Base-by-base conservation (phyloP, 768 basidiomycete species). In the Glaciozyma antarctica region DNA sequence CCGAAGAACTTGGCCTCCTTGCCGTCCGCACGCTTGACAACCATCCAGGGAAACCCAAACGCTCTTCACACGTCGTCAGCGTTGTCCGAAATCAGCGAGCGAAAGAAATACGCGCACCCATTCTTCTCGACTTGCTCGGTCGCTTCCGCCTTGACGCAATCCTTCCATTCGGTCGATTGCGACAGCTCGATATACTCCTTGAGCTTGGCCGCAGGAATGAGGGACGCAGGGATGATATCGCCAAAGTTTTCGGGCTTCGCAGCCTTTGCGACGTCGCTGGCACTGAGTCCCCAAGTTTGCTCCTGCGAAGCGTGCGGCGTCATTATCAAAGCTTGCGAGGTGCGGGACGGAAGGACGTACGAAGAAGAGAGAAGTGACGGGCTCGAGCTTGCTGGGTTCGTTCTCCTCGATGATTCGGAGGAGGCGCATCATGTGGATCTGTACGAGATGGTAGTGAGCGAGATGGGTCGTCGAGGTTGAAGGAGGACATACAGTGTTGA, bases 1-100 rank as follows among this genome's bases (percentile, higher is more conserved):
- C 69, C 69, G 19, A 66, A 71, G 62, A 71, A 71, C 28, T 30
- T 22, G 9, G 48, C 48, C 52, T 60, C 60, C 30, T 54, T 34
- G n/a, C 69, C 69, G 26, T 53, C 45, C 7, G 60, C 58, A 19
- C 63, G 63, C 51, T 65, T 47, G 34, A 62, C 56, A 16, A 67
- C 30, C 7, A 71, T 70, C 69, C 69, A 70, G 4, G 65, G 53
- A 2, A 30, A 48, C 5, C 24, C 22, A 47, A 47, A 15, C 6
- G 19, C 5, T 4, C 32, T 32, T 32, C 9, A 9, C 32, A 32
- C 32, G 5, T 32, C 9, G 32, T 32, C 32, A 32, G 32, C 9
- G 5, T 32, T 32, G 32, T 9, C 9, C 32, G 9, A 4, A 9
- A 32, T 32, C 32, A 32, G 32, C 32, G 32, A 32, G 32, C 32